Percentiles rank a stretch among this genome's conserved stretches.
These are phyloP conservation scores for Kurtzmaniella quercitrusa DNA, from an alignment of 1,139 yeast species.

Conservation along the genomic window DNA sequence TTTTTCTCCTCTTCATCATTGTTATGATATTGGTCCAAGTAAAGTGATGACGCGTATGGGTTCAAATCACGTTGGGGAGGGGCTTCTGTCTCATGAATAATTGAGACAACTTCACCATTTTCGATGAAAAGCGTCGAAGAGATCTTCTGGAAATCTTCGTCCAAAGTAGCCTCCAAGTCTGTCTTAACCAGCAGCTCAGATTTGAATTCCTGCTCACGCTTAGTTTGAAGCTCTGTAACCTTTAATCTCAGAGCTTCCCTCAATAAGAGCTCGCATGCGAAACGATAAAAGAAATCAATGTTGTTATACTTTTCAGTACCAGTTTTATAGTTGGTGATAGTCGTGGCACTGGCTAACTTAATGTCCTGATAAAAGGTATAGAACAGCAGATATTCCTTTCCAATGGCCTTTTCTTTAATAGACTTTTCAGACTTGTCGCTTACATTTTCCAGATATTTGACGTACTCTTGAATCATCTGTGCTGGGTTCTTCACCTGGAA, in stretches of 20 bases:
- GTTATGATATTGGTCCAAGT: conserved; percentile 18
- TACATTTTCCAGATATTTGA: conserved; percentile 25
- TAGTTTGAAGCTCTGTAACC: conserved; percentile 11
- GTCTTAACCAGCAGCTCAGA: conserved; percentile 16
- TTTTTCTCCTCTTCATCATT: conserved; percentile 21
- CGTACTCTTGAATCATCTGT: conserved; percentile 40
- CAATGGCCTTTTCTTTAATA: conserved; percentile 18
- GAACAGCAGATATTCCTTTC: conserved; percentile 37
- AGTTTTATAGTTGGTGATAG: conserved; percentile 45
- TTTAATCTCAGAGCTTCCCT: conserved; percentile 60
- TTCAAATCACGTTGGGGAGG: conserved; percentile 16
- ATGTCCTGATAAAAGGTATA: conserved; percentile 71
- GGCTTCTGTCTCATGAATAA: conserved; percentile 26
- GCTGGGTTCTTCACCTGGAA: conserved; percentile 1
- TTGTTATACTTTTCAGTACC: conserved; percentile 57
- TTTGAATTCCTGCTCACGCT: conserved; percentile 8
- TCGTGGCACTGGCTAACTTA: conserved; percentile 54
- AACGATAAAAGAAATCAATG: conserved; percentile 67
- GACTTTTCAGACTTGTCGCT: conserved; percentile 16
- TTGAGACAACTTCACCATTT: conserved; percentile 61
- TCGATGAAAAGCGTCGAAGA: conserved; percentile 53
- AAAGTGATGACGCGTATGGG: conserved; percentile 11
- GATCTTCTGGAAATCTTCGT: conserved; percentile 64
- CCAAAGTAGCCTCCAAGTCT: conserved; percentile 23
- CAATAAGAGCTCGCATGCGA: conserved; percentile 63